Percentiles rank a stretch among this genome's conserved stretches.
Conservation (phyloP, 192 early-diverging fungal species). For the Podila minutissima region DNA sequence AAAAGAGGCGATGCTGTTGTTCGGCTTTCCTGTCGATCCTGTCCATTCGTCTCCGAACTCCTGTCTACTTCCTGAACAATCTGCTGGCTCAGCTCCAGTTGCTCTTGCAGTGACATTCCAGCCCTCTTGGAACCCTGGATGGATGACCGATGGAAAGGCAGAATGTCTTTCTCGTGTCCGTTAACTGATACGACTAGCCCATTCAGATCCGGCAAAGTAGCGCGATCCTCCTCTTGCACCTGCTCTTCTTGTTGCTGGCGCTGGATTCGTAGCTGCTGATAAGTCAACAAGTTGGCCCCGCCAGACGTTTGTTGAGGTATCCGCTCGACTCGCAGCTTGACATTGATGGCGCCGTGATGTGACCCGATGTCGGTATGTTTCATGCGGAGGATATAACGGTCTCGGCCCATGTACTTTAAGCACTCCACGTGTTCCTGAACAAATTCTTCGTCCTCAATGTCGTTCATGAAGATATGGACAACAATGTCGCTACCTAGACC, state of each 20-base stretch:
- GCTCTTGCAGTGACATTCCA: constrained; percentile 46
- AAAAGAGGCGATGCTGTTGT: constrained; percentile 32
- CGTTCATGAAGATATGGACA: constrained; percentile 51
- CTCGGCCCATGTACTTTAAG: constrained; percentile 48
- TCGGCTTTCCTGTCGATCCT: constrained; percentile 12
- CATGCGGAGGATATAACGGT: constrained; percentile 46
- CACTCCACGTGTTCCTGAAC: constrained; percentile 50
- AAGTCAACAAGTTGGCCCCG: constrained; percentile 23
- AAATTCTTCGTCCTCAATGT: constrained; percentile 51
- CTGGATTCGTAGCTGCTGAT: constrained; percentile 26
- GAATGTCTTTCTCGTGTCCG: constrained; percentile 38
- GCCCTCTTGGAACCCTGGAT: constrained; percentile 8
- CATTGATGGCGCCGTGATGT: constrained; percentile 35
- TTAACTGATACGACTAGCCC: constrained; percentile 39
- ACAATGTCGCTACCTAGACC: constrained; percentile 45
- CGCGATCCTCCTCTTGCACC: background rate
- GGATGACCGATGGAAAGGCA: constrained; percentile 19
- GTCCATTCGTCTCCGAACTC: constrained; percentile 16
- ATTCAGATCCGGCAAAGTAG: constrained; percentile 5
- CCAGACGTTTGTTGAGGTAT: constrained; percentile 24
- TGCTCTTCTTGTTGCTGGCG: constrained; percentile 24
- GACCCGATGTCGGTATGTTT: constrained; percentile 39
- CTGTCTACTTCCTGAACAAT: constrained; percentile 45
- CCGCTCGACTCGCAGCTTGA: constrained; percentile 44
- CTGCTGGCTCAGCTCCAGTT: constrained; percentile 42